Base-by-base conservation (phyloP, 768 basidiomycete genomes). In the Tremella fuciformis region DNA sequence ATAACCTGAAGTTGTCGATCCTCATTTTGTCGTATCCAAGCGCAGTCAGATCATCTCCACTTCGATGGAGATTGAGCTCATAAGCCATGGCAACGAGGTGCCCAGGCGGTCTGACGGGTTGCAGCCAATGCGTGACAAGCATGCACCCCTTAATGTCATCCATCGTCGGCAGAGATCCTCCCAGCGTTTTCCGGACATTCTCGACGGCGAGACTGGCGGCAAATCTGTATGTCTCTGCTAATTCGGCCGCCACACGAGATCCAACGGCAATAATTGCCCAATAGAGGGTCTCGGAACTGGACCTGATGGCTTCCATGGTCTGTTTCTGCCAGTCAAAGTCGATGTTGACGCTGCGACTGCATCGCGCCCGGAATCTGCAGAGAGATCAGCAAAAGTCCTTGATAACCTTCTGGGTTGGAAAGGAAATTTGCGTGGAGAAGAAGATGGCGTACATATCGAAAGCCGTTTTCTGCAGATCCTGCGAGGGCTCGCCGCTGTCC, bases 381-480 rank as follows among this genome's bases (percentile, higher is more conserved):
- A 8, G 4, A 15, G 3, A 22, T 46, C 42, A 46, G 42, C 42
- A 15, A n/a, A 6, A 46, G 15, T 22, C 42, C 22, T 4, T 6
- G 4, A 6, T 34, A 4, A 34, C 11, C 11, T 4, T 34, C 29
- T 6, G 29, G 29, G 11, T 34, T 34, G 29, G 29, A 4, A 34
- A 34, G 4, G 29, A 11, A 11, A 34, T 34, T 34, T 34, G 29
- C 6, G 4, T 34, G 29, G 29, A 11, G 29, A 15, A 4, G 22
- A 6, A 46, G n/a, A 15, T 4, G 16, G 42, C 42, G n/a, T 15
- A 46, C 42, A 46, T 46, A 46, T 46, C 42, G 16, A 46, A 46
- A 46, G 42, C 42, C n/a, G 22, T 46, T 22, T 46, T n/a, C 42
- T 46, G 42, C 42, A 46, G 42, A 18, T 46, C 42, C n/a, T 6